Evolutionary conservation across 2,329 filamentous ascomycete genomes (phyloP).

Genomic region (Epichloe glyceriae): DNA sequence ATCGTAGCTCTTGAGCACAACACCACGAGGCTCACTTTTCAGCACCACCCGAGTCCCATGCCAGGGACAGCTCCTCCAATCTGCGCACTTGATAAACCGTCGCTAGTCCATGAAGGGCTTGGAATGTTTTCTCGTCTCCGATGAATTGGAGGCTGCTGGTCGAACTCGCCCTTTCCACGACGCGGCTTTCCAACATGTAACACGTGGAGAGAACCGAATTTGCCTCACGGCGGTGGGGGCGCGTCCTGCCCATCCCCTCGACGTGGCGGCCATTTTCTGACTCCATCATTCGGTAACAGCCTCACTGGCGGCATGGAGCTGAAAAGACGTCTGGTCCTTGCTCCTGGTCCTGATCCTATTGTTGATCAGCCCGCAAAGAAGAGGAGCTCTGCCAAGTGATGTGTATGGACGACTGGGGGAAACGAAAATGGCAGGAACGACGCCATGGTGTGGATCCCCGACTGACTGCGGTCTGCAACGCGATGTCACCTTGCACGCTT

Average conservation of each 20-base stretch:
- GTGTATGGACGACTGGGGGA: too few species aligned
- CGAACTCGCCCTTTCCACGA: not conserved
- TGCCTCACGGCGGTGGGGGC: not conserved
- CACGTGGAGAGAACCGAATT: not conserved
- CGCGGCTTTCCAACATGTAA: not conserved
- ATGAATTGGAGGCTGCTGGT: too few species aligned
- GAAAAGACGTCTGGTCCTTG: not conserved
- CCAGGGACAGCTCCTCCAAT: not conserved
- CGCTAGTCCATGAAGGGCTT: not conserved
- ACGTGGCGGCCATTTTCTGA: not conserved
- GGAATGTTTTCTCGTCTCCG: not conserved
- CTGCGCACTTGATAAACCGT: constrained; percentile 16
- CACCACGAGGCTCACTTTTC: not conserved
- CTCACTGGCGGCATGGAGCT: not conserved
- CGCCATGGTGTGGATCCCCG: too few species aligned
- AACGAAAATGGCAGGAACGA: too few species aligned
- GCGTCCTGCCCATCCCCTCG: not conserved
- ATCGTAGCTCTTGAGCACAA: not conserved
- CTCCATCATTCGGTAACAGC: not conserved
- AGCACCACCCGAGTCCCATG: too few species aligned
- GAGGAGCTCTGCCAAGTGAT: not conserved
- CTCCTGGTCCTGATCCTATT: not conserved
- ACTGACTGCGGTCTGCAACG: too few species aligned
- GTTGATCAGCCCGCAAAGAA: not conserved
- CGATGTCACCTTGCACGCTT: too few species aligned